Evolutionary conservation across 2,329 filamentous ascomycete genomes (phyloP), one percentile per base, ranked within the genome.

Genomic region (Pezicula carpinea): DNA sequence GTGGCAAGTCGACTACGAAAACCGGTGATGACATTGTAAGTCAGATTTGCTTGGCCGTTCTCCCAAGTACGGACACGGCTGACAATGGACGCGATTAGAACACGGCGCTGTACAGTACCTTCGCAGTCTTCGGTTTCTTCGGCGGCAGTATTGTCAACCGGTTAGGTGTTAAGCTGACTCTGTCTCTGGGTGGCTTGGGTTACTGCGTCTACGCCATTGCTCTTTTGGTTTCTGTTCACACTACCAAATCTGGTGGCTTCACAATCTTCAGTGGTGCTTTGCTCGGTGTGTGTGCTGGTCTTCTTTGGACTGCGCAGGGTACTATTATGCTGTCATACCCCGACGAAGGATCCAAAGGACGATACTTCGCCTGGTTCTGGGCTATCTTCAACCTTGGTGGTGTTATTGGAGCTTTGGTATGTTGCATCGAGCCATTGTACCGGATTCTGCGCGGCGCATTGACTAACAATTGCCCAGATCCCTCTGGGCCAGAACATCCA

Each of bases 291-390:
- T 91, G 87, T 62, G 88, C 88, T 39, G 87, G 85, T 62, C 74
- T 92, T 33, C 74, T 93, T 32, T 93, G 88, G 88, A 85, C 84
- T 29, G 88, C 85, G 1, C 87, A 92, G 68, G 87, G 88, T 50
- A 83, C 86, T 49, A 88, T 92, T 61, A 91, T 92, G 85, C 92
- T 95, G 81, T 83, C 87, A 34, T 96, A 96, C 65, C 90, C 90
- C 2, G 74, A 79, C 17, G 91, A 96, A 69, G 67, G 80, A 29
- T 79, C 81, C 54, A 96, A 96, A 74, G 91, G 91, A 38, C 83
- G 84, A 50, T 96, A 90, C 66, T 95, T 96, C 65, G 87, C 87
- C 51, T 83, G 82, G 72, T 96, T 96, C 70, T 96, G 91, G 91
- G 83, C 90, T 65, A 95, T 96, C 61, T 96, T 96, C 76, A 96